These are phyloP conservation scores for Athelia psychrophila DNA, from an alignment of 1,284 basidiomycete species.

Conservation along the genomic window DNA sequence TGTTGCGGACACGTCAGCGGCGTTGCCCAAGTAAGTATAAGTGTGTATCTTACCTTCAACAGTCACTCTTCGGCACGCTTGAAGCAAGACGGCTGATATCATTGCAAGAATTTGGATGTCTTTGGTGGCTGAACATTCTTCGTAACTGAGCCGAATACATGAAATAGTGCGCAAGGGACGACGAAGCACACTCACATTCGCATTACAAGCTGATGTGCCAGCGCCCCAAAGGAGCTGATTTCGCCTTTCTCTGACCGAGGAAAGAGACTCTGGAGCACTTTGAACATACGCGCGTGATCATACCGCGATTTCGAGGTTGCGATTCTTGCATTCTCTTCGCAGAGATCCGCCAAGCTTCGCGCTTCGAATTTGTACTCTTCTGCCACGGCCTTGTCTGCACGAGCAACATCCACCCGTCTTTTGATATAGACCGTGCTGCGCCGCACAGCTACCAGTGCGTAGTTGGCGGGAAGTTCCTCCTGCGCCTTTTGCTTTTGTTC, in stretches of 20 bases:
- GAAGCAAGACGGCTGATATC: slow-evolving; percentile 66
- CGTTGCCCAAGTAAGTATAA: too few species aligned
- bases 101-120: slow-evolving; percentile 86
- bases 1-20: neutral
- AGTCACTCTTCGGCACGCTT: slow-evolving; percentile 25
- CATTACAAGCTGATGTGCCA: slow-evolving; percentile 25
- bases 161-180: slow-evolving; percentile 2
- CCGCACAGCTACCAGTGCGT: slow-evolving; percentile 41
- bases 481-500: slow-evolving; percentile 29
- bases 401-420: slow-evolving; percentile 51
- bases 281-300: slow-evolving; percentile 77
- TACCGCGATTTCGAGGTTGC: slow-evolving; percentile 60
- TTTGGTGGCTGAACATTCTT: slow-evolving; percentile 57
- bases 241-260: slow-evolving; percentile 19
- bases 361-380: slow-evolving; percentile 56
- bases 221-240: slow-evolving; percentile 9
- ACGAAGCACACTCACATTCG: slow-evolving; percentile 37
- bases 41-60: slow-evolving; percentile 26
- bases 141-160: slow-evolving; percentile 45
- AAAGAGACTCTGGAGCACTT: slow-evolving; percentile 55
- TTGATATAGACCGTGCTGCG: slow-evolving; percentile 69
- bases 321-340: slow-evolving; percentile 55
- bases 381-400: slow-evolving; percentile 63
- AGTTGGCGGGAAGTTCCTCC: slow-evolving; percentile 27
- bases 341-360: slow-evolving; percentile 43